phyloP scores from a whole-genome alignment of 805 yeast species.

The Pichia kluyveri region DNA sequence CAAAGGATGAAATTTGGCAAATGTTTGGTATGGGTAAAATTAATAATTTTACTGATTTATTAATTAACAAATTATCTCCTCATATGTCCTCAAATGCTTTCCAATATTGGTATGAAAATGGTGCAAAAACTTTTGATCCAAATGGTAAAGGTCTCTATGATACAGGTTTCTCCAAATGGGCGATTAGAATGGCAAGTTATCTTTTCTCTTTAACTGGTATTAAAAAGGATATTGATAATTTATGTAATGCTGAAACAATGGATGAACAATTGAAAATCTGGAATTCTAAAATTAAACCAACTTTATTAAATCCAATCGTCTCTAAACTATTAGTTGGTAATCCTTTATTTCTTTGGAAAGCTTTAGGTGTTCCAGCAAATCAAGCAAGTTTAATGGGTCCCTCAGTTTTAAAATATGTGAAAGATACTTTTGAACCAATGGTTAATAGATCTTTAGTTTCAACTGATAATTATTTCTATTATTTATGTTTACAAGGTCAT shows the following conservation, averaged over 20 bases:
- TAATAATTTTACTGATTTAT: conserved; percentile 40
- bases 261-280: conserved; percentile 59
- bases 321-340: conserved; percentile 66
- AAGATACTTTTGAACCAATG: conserved; percentile 74
- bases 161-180: conserved; percentile 85
- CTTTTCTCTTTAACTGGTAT: conserved; percentile 52
- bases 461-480: conserved; percentile 70
- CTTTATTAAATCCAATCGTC: conserved; percentile 61
- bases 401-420: conserved; percentile 60
- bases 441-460: conserved; percentile 55
- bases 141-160: conserved; percentile 61
- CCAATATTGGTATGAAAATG: conserved; percentile 70
- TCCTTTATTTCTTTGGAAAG: conserved; percentile 82
- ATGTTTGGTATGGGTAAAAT: conserved; percentile 71
- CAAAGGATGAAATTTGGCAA: conserved; percentile 57
- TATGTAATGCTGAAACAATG: conserved; percentile 50
- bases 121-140: conserved; percentile 44
- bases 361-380: conserved; percentile 80
- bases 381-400: conserved; percentile 76
- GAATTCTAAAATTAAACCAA: conserved; percentile 55
- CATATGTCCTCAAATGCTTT: conserved; percentile 72
- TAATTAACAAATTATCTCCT: conserved; percentile 50
- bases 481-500: conserved; percentile 52
- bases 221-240: conserved; percentile 37
- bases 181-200: conserved; percentile 56